phyloP scores from a whole-genome alignment of 495 filamentous ascomycete species.

The Penicillium coprophilum region DNA sequence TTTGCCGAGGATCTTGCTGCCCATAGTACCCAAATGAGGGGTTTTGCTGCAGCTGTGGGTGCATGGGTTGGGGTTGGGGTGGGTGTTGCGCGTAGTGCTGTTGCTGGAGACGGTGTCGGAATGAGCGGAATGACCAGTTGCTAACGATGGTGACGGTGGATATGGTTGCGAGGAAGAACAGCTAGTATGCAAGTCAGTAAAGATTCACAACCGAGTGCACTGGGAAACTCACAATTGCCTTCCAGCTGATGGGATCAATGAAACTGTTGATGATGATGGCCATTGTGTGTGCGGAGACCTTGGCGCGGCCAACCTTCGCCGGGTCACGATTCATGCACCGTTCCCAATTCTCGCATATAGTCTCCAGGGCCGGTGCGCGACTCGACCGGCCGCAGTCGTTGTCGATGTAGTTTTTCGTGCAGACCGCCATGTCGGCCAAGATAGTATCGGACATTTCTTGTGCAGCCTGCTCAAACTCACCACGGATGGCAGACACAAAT shows the following conservation, averaged over 20 bases:
- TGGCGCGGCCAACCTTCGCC: conserved; percentile 61
- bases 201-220: not conserved
- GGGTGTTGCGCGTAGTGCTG: conserved; percentile 32
- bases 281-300: conserved; percentile 72
- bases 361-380: conserved; percentile 70
- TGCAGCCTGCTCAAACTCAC: conserved; percentile 72
- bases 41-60: conserved; percentile 27
- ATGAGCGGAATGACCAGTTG: conserved; percentile 50
- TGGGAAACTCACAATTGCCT: conserved; percentile 59
- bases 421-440: conserved; percentile 69
- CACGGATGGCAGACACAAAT: conserved; percentile 66
- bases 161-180: conserved; percentile 45
- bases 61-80: conserved; percentile 24
- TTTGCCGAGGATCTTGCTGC: conserved; percentile 22
- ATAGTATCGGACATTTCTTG: conserved; percentile 61
- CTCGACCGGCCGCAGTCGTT: conserved; percentile 67
- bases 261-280: conserved; percentile 77
- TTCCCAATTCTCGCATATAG: conserved; percentile 74
- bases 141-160: conserved; percentile 44
- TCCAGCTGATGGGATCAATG: conserved; percentile 69
- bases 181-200: conserved; percentile 28
- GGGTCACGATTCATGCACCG: conserved; percentile 81
- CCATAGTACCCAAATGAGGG: conserved; percentile 31
- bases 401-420: conserved; percentile 63
- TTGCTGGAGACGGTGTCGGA: conserved; percentile 40